Percentiles rank a stretch among this genome's conserved stretches.
Evolutionary conservation across 345 rosid genomes (phyloP).

Genomic region (Atalantia buxifolia): DNA sequence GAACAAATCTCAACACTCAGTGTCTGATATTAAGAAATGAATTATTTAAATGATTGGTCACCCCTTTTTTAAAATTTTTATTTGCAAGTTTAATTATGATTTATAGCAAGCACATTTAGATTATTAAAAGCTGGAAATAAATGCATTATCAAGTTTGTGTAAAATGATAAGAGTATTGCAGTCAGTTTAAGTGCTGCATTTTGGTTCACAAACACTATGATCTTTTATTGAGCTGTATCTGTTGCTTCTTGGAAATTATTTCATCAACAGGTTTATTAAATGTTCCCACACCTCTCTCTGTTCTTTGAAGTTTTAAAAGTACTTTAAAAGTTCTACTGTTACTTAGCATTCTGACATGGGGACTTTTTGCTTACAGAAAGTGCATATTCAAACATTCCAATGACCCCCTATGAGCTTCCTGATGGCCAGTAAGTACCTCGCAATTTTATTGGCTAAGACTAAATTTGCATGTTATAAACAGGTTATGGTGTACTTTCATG

Average conservation of each 20-base stretch:
- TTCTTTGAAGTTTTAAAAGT: background rate
- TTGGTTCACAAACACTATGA: background rate
- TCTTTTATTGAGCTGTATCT: background rate
- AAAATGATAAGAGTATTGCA: background rate
- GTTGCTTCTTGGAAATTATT: background rate
- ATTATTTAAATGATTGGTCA: background rate
- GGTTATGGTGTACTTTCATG: background rate
- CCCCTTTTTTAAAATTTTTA: background rate
- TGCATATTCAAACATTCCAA: conserved; percentile 93
- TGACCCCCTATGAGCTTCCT: conserved; percentile 97
- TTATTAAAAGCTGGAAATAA: background rate
- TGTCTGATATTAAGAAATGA: background rate
- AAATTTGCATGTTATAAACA: conserved; percentile 2
- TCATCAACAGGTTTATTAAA: background rate
- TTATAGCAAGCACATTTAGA: background rate
- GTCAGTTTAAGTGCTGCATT: background rate
- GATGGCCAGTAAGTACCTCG: conserved; percentile 93
- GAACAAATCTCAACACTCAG: background rate
- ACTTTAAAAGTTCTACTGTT: conserved; percentile 1
- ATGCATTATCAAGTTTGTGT: background rate
- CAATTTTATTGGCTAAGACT: background rate
- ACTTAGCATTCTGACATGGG: conserved; percentile 12
- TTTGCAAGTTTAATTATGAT: background rate
- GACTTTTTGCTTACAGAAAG: conserved; percentile 47
- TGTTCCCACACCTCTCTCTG: background rate